Base-by-base conservation (phyloP, 345 rosid species). In the Acer saccharum region DNA sequence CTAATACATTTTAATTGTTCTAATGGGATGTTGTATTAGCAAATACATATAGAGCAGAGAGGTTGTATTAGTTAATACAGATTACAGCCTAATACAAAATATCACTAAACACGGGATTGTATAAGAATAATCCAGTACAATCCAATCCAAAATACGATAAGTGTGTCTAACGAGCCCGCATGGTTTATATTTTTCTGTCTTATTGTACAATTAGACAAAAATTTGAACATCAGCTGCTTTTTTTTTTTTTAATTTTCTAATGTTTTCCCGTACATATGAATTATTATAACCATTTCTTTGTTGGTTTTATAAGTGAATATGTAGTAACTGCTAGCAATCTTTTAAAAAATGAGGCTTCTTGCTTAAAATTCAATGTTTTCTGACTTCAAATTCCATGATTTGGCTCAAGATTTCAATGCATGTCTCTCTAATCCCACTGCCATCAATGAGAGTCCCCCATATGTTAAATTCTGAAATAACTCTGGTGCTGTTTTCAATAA, bases 281-380 rank as follows among this genome's bases (percentile, higher is more conserved):
- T 14, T 67, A 66, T 39, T 55, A 29, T 50, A 54, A 35, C 16
- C 39, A 54, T 20, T 16, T 75, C 55, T 13, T 13, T 55, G 35
- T 60, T 39, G 52, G 21, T 32, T 76, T 67, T 29, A 21, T 76
- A 66, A 65, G 27, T 54, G 23, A 75, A 75, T 23, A 12, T 66
- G 20, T 41, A 54, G 46, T 32, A 44, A 57, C 65, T 65, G n/a
- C 10, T 12, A 16, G 21, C 21, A 32, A 67, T 7, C 5, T n/a
- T 29, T 44, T 6, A 7, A 43, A 48, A 52, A 32, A 7, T 18
- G n/a, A 62, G 13, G 46, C 54, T 65, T 64, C 62, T 32, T 18
- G 27, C n/a, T 29, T 75, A 35, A 21, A 16, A 16, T 55, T n/a
- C 21, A n/a, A 20, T 20, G 25, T 60, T 60, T 60, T n/a, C 64